Evolutionary conservation across 2,329 filamentous ascomycete genomes (phyloP).

Genomic region (Stagonosporopsis chrysanthemi): DNA sequence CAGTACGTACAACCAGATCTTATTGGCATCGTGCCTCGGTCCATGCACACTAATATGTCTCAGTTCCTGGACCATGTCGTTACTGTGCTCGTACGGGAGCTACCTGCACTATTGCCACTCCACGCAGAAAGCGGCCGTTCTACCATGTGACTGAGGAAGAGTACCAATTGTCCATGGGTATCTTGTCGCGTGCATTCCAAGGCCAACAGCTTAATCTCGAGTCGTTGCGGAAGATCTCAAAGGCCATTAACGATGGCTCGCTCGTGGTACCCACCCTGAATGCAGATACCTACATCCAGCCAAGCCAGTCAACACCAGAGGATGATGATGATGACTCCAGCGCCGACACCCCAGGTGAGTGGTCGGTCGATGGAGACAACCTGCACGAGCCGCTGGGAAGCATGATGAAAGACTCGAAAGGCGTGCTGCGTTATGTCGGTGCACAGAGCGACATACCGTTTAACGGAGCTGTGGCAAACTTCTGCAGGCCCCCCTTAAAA

Average conservation of each 20-base stretch:
- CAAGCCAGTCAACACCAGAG: slow-evolving; percentile 36
- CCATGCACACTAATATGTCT: slow-evolving; percentile 28
- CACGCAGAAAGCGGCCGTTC: slow-evolving; percentile 47
- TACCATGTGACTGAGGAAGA: slow-evolving; percentile 52
- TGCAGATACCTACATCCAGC: slow-evolving; percentile 33
- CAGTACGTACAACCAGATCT: slow-evolving; percentile 33
- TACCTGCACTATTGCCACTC: slow-evolving; percentile 46
- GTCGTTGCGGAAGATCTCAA: slow-evolving; percentile 43
- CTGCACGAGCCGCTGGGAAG: slow-evolving; percentile 48
- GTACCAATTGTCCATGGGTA: slow-evolving; percentile 49
- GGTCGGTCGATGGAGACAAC: slow-evolving; percentile 36
- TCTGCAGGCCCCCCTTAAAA: slow-evolving; percentile 32
- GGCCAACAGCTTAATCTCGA: slow-evolving; percentile 47
- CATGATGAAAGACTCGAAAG: slow-evolving; percentile 49
- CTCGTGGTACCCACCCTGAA: slow-evolving; percentile 35
- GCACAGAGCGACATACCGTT: slow-evolving; percentile 50
- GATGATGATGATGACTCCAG: slow-evolving; percentile 34
- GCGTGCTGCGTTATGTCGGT: slow-evolving; percentile 46
- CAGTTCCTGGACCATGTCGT: slow-evolving; percentile 50
- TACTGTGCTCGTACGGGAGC: slow-evolving; percentile 50
- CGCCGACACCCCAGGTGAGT: slow-evolving; percentile 32
- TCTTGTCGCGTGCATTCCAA: slow-evolving; percentile 48
- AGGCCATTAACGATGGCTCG: slow-evolving; percentile 43
- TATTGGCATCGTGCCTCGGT: slow-evolving; percentile 15
- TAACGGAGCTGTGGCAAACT: slow-evolving; percentile 46